Evolutionary conservation across 768 basidiomycete genomes (phyloP), one percentile per base, ranked within the genome.

Genomic region (Galerina sulciceps): DNA sequence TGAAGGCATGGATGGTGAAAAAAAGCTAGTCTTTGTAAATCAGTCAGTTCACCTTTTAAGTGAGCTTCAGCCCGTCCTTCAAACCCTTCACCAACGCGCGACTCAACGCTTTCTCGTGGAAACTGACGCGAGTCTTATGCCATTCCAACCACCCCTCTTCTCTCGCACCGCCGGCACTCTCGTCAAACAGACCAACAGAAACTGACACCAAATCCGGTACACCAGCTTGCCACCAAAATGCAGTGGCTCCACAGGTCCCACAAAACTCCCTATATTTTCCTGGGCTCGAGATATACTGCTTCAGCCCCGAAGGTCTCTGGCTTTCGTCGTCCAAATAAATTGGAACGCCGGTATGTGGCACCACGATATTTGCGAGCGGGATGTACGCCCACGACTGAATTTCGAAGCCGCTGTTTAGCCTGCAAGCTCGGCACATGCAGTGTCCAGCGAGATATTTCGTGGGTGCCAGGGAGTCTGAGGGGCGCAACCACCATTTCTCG

Each of bases 401-500:
- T 26, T 69, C 68, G 54, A 63, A 65, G 3, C 73, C 74, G 31
- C 66, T 67, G 2, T 64, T 62, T 10, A 69, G 60, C 3, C 73
- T 66, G 46, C 74, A 75, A 36, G 58, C 63, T 2, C 42, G 45
- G 43, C 74, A 75, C 47, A 66, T 65, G 44, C 74, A 75, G 44
- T 75, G 68, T 6, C 67, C 71, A 2, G 71, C 69, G 3, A 73
- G 63, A 50, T 68, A 74, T 47, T 69, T 67, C 5, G 65, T 67
- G 6, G 68, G 68, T n/a, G 50, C 22, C 1, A 38, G 38, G 26
- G 62, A 51, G 8, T 41, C 26, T 18, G 47, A 50, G 3, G 67
- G 65, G 6, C 64, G 62, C 11, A 60, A 57, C 72, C 72, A 75
- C 71, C 72, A 75, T 53, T 75, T 71, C 26, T 68, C 65, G 57